Evolutionary conservation across 2,329 filamentous ascomycete genomes (phyloP).

Genomic region (Knufia fluminis): DNA sequence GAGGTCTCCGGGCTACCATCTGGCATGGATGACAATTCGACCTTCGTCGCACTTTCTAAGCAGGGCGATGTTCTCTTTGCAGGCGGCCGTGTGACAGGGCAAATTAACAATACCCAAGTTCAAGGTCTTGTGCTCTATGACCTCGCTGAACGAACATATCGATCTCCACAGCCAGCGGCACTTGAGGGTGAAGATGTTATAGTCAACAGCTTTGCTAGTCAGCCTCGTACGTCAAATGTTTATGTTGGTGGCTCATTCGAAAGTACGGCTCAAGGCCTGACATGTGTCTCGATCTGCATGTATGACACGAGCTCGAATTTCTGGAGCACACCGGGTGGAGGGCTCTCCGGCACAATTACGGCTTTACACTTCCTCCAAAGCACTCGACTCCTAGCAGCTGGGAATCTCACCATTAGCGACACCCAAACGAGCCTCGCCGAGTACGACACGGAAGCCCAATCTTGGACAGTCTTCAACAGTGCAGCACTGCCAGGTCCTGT

Average conservation of each 20-base stretch:
- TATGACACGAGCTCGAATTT: constrained; percentile 62
- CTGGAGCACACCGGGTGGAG: constrained; percentile 71
- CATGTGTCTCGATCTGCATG: constrained; percentile 72
- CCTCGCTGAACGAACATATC: constrained; percentile 54
- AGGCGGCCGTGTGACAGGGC: constrained; percentile 70
- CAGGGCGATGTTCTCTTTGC: constrained; percentile 64
- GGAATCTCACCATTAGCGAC: constrained; percentile 60
- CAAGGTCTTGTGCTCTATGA: constrained; percentile 75
- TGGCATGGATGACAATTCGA: constrained; percentile 61
- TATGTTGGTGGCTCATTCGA: constrained; percentile 81
- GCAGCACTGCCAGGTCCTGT: constrained; percentile 69
- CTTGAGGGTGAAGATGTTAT: constrained; percentile 60
- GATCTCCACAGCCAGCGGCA: constrained; percentile 61
- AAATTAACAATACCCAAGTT: constrained; percentile 51
- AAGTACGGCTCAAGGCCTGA: constrained; percentile 65
- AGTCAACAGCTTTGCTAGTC: constrained; percentile 67
- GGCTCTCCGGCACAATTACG: constrained; percentile 60
- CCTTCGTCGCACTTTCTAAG: constrained; percentile 62
- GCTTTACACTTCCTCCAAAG: constrained; percentile 67
- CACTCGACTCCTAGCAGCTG: constrained; percentile 65
- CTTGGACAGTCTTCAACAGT: constrained; percentile 56
- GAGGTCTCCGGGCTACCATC: constrained; percentile 61
- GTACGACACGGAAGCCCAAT: constrained; percentile 59
- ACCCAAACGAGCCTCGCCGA: constrained; percentile 59
- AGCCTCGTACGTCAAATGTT: constrained; percentile 61